Percentiles rank a stretch among this genome's conserved stretches.
phyloP scores from a whole-genome alignment of 2,329 filamentous ascomycete genomes.

The Diplodia mutila region DNA sequence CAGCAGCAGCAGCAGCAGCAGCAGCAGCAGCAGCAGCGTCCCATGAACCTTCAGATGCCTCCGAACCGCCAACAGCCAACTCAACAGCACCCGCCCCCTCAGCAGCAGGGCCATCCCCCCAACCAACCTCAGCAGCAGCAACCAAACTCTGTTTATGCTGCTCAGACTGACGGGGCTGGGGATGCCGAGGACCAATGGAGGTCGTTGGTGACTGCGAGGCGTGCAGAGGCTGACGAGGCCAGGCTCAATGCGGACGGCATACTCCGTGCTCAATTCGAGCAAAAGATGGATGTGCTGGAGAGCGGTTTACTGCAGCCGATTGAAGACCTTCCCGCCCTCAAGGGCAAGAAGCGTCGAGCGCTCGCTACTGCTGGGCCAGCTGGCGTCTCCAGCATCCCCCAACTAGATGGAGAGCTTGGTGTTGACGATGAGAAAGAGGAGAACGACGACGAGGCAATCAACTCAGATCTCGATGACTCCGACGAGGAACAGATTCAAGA shows the following conservation, averaged over 20 bases:
- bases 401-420: conserved; percentile 58
- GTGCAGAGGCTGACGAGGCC: conserved; percentile 53
- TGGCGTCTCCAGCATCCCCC: conserved; percentile 39
- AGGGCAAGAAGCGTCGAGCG: conserved; percentile 53
- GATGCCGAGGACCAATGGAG: conserved; percentile 62
- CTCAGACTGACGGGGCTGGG: conserved; percentile 76
- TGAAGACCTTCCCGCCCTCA: conserved; percentile 55
- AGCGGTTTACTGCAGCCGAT: conserved; percentile 78
- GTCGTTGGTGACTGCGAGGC: conserved; percentile 63
- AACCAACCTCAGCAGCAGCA: conserved; percentile 46
- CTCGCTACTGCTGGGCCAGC: conserved; percentile 29
- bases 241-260: conserved; percentile 66
- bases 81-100: conserved; percentile 39
- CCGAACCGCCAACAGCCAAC: conserved; percentile 26
- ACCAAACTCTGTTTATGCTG: conserved; percentile 45
- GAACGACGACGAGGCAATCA: conserved; percentile 90
- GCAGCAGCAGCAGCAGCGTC: conserved; percentile 28
- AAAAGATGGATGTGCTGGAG: conserved; percentile 69
- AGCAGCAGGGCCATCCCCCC: conserved; percentile 47
- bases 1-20: conserved; percentile 9
- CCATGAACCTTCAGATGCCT: conserved; percentile 26
- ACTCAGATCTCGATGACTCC: conserved; percentile 94
- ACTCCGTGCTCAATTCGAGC: conserved; percentile 69
- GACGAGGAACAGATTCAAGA: conserved; percentile 82
- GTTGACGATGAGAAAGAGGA: conserved; percentile 59